Base-by-base conservation (phyloP, 2,329 filamentous ascomycete species). In the Chaetoscypha palmicola region DNA sequence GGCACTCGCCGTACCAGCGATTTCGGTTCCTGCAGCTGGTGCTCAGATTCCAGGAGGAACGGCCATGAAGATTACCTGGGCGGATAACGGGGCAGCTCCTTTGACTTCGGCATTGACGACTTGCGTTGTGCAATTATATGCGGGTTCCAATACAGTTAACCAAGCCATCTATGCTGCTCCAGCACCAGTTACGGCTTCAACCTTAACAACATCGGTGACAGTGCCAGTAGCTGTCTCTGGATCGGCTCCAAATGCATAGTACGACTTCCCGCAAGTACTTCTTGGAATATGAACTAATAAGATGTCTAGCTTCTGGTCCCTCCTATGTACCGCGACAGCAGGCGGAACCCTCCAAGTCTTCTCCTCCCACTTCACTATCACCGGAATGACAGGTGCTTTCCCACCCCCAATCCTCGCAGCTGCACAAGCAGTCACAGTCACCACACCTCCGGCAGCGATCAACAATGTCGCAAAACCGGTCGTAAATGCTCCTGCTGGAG, bases 351-450 rank as follows among this genome's bases (percentile, higher is more conserved):
- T 79, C 16, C 73, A 70, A 44, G 78, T 75, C 55, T 83, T 72
- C 59, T 83, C 79, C 9, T 55, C 66, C 38, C 78, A 80, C 49
- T 86, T 86, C 63, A 72, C 74, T n/a, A 65, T 84, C 41, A 68
- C 68, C 9, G 72, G 71, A 53, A 83, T 85, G 80, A 79, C 72
- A 2, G 80, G 80, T 28, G 64, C 64, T 3, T 81, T 81, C 55
- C 64, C 70, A 1, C 47, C 67, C 1, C 57, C 56, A 28, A 62
- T 74, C 36, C 53, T 57, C 19, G 46, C 55, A 16, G 66, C 60
- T 12, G 57, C 65, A 20, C 54, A 56, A 24, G 59, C 59, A 14
- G 22, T 26, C 7, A 53, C 67, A 4, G 59, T 60, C 3, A 64
- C 64, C 5, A 69, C 59, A 37, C 61, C 51, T 49, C 69, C 60